Evolutionary conservation across 75 land plant genomes (phyloP).

Genomic region (Ceratopteris richardii): DNA sequence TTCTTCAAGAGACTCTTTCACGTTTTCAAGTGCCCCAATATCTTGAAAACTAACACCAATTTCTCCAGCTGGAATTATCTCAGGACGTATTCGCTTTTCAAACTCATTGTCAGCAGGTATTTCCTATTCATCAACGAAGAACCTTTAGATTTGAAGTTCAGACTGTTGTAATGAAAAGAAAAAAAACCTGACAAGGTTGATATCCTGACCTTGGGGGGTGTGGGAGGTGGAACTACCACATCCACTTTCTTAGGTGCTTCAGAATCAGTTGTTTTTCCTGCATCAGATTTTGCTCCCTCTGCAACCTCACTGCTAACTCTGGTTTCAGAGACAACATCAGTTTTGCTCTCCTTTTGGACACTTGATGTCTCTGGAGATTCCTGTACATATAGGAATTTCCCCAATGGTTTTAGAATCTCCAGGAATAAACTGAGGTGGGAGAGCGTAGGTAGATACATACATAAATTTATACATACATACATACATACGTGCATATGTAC

Average conservation of each 20-base stretch:
- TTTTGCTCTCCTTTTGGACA: neutral
- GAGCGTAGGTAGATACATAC: too few species aligned
- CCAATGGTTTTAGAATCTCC: too few species aligned
- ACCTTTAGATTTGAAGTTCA: too few species aligned
- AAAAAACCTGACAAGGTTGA: too few species aligned
- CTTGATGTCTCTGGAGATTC: conserved; percentile 1
- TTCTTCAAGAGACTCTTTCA: conserved; percentile 82
- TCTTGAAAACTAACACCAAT: conserved; percentile 71
- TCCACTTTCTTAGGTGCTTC: conserved; percentile 22
- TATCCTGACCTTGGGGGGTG: conserved; percentile 1
- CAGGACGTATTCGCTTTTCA: conserved; percentile 89
- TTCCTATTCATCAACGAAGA: conserved; percentile 48
- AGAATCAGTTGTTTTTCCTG: neutral
- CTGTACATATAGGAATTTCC: too few species aligned
- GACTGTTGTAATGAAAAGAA: too few species aligned
- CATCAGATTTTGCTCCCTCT: conserved; percentile 10
- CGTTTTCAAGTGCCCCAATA: conserved; percentile 73
- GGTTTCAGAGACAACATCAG: neutral
- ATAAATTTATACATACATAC: too few species aligned
- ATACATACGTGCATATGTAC: too few species aligned
- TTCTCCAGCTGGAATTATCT: conserved; percentile 79
- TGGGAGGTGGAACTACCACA: neutral
- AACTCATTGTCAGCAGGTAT: conserved; percentile 78
- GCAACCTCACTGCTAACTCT: neutral
- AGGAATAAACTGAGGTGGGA: too few species aligned